A percentile compares a stretch with the other conserved stretches of the same genome.
Evolutionary conservation across 306 rosid genomes (phyloP).

Genomic region (Pyrus communis): DNA sequence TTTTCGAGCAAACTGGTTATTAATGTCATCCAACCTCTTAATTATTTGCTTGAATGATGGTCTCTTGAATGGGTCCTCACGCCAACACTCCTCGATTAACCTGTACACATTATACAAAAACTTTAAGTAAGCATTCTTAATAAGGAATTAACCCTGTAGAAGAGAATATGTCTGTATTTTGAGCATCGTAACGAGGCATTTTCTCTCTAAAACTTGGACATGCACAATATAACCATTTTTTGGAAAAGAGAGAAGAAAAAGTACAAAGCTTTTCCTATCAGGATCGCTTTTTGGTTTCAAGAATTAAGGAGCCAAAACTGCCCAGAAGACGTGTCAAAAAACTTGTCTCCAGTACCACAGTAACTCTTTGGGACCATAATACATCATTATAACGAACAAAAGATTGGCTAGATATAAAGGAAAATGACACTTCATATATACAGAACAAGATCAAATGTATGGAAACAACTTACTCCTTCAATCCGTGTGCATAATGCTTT

Average conservation of each 20-base stretch:
- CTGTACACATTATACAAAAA: slow-evolving; percentile 34
- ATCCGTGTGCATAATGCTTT: slow-evolving; percentile 64
- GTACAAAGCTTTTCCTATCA: not conserved
- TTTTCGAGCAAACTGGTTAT: slow-evolving; percentile 43
- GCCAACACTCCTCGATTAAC: slow-evolving; percentile 82
- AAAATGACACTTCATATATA: not conserved
- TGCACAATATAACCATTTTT: not conserved
- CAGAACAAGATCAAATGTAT: not conserved
- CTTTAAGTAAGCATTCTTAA: slow-evolving; percentile 3
- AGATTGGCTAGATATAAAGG: not conserved
- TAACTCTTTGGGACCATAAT: not conserved
- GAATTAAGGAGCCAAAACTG: not conserved
- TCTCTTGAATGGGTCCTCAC: slow-evolving; percentile 61
- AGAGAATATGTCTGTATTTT: not conserved
- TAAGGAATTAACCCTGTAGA: not conserved
- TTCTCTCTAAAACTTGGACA: not conserved
- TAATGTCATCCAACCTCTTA: slow-evolving; percentile 53
- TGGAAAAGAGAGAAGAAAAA: not conserved
- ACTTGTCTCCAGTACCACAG: not conserved
- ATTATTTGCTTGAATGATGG: slow-evolving; percentile 81
- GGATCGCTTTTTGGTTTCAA: not conserved
- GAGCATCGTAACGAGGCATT: not conserved
- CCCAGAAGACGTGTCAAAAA: not conserved
- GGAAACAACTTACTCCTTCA: slow-evolving; percentile 55
- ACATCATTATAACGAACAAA: not conserved